Conservation (phyloP, 2,329 filamentous ascomycete species). For the Fusarium humuli region DNA sequence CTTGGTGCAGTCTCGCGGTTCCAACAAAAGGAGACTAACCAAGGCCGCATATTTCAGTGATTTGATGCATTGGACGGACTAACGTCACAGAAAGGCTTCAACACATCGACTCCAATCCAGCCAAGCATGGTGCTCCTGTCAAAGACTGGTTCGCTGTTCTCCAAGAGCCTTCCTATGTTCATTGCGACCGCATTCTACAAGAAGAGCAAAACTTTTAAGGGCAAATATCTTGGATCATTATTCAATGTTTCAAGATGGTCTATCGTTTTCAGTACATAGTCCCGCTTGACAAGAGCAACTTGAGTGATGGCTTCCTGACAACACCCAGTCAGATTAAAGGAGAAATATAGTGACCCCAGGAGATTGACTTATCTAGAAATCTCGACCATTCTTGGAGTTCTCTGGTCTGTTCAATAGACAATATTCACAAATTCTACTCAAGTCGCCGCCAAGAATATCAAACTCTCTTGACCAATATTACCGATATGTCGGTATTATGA, state of each 20-base stretch:
- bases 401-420: background rate
- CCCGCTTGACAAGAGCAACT: background rate
- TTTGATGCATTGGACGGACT: background rate
- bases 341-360: fast-evolving
- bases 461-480: background rate
- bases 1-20: background rate
- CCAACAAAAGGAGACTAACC: background rate
- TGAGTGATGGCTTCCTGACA: background rate
- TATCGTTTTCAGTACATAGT: background rate
- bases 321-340: no score
- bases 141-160: background rate
- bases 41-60: background rate
- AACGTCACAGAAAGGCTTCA: background rate
- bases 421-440: background rate
- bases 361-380: background rate
- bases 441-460: background rate
- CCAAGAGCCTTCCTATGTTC: background rate
- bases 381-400: background rate
- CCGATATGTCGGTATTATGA: background rate
- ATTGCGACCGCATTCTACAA: background rate
- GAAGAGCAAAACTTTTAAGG: background rate
- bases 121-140: background rate
- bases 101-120: background rate
- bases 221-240: background rate
- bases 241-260: background rate